These are phyloP conservation scores for Penicillium sp. DNA, from an alignment of 2,329 filamentous ascomycete species.

Conservation along the genomic window DNA sequence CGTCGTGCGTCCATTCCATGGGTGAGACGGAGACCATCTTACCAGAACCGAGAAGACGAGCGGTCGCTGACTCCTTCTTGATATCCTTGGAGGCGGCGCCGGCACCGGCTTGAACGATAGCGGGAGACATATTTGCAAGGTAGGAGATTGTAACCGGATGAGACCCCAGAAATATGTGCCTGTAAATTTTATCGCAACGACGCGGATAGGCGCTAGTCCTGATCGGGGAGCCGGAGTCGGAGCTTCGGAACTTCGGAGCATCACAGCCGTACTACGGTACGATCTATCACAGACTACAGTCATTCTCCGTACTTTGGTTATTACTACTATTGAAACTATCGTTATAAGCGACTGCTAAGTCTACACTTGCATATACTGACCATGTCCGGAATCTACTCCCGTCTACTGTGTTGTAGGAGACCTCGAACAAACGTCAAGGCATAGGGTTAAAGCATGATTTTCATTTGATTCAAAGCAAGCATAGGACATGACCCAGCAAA, in stretches of 20 bases:
- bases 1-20: not conserved
- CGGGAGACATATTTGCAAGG: slow-evolving; percentile 53
- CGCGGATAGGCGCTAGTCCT: slow-evolving; percentile 21
- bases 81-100: slow-evolving; percentile 54
- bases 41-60: slow-evolving; percentile 90
- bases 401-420: not conserved
- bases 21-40: slow-evolving; percentile 15
- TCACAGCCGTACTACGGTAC: not conserved
- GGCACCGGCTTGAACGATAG: slow-evolving; percentile 33
- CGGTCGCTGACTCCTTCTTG: slow-evolving; percentile 84
- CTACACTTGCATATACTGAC: not conserved
- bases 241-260: slow-evolving; percentile 13
- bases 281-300: not conserved
- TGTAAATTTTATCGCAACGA: slow-evolving; percentile 23
- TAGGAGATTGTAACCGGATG: slow-evolving; percentile 11
- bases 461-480: slow-evolving; percentile 15
- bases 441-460: not conserved
- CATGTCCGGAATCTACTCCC: not conserved
- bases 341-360: not conserved
- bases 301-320: not conserved
- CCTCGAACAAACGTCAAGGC: not conserved
- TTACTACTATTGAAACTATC: not conserved
- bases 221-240: slow-evolving; percentile 23
- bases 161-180: slow-evolving; percentile 18
- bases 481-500: slow-evolving; percentile 16